These are phyloP conservation scores for Quillaja saponaria DNA, from an alignment of 306 rosid species.

Conservation along the genomic window DNA sequence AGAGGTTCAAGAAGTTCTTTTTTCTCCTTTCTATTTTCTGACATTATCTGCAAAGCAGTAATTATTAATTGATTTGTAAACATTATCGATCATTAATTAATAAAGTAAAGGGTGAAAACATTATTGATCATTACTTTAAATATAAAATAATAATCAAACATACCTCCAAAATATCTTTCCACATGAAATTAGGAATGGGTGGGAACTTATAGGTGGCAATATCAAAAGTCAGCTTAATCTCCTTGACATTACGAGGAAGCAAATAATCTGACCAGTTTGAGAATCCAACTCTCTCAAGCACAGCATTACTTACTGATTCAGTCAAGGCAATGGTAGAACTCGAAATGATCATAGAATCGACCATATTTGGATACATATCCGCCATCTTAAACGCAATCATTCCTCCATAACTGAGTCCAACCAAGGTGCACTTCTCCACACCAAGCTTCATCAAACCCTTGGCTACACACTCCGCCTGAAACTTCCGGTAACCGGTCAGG, in stretches of 20 bases:
- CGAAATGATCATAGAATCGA: conserved; percentile 40
- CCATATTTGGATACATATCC: conserved; percentile 37
- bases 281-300: conserved; percentile 33
- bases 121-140: too few species aligned
- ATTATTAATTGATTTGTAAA: too few species aligned
- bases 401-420: conserved; percentile 48
- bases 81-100: too few species aligned
- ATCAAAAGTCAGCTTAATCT: conserved; percentile 7
- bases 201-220: conserved; percentile 34
- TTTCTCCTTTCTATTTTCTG: conserved; percentile 32
- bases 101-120: too few species aligned
- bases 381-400: conserved; percentile 52
- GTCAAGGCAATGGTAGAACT: conserved; percentile 37
- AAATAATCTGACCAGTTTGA: conserved; percentile 36
- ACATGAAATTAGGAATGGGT: conserved; percentile 28
- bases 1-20: conserved; percentile 39
- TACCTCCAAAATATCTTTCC: conserved; percentile 38
- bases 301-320: conserved; percentile 19
- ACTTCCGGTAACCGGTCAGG: conserved; percentile 37
- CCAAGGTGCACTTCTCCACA: conserved; percentile 42
- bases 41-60: conserved; percentile 45
- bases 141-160: too few species aligned
- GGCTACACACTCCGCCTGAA: conserved; percentile 49
- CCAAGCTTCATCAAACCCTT: conserved; percentile 43
- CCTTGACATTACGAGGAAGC: conserved; percentile 38